phyloP scores from a whole-genome alignment of 2,329 filamentous ascomycete genomes.

The Ophiostoma novo-ulmi region DNA sequence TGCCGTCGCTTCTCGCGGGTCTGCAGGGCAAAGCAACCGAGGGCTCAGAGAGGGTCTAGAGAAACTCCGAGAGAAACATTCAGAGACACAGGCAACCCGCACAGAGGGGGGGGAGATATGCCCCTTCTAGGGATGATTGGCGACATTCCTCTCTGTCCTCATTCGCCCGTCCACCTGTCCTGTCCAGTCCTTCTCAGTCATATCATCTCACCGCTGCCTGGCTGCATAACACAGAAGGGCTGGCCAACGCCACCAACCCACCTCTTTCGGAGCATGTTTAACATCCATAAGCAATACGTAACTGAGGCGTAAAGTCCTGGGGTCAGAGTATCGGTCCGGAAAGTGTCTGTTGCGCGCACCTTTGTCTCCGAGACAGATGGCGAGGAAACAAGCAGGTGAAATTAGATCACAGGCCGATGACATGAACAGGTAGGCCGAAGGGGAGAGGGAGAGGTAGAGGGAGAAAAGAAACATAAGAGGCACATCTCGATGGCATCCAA shows the following conservation, averaged over 20 bases:
- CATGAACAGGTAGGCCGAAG: too few species aligned
- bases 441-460: neutral
- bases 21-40: neutral
- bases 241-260: conserved; percentile 13
- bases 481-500: neutral
- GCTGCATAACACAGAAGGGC: conserved; percentile 9
- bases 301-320: neutral
- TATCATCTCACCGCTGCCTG: conserved; percentile 8
- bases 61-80: neutral
- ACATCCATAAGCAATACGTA: neutral
- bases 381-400: too few species aligned
- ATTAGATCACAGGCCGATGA: too few species aligned
- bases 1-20: conserved; percentile 9
- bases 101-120: neutral
- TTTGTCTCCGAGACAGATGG: neutral
- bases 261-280: neutral
- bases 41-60: too few species aligned
- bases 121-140: neutral
- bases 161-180: neutral
- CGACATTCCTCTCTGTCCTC: neutral
- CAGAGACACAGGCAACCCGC: neutral
- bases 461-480: neutral
- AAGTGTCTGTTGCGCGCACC: neutral
- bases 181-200: neutral
- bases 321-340: neutral